A percentile compares a stretch with the other conserved stretches of the same genome.
Conservation (phyloP, 225 moss, liverwort and hornwort species). For the Thuidium tamariscinum region DNA sequence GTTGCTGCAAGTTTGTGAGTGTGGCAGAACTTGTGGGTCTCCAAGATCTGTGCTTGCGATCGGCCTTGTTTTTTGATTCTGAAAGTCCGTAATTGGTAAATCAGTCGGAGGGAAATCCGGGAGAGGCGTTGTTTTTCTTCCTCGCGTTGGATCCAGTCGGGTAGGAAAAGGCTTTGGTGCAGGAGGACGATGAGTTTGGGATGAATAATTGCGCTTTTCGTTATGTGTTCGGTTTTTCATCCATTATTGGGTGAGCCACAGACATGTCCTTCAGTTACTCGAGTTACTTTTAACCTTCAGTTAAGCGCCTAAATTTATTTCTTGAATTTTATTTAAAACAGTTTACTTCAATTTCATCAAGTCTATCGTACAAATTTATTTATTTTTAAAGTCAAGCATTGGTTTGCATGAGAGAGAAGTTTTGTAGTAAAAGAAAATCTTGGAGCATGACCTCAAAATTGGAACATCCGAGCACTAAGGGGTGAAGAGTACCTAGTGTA, state of each 20-base stretch:
- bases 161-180: background rate
- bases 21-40: background rate
- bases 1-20: background rate
- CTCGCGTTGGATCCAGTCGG: background rate
- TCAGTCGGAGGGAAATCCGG: background rate
- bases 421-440: background rate
- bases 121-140: background rate
- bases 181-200: background rate
- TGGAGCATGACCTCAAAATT: accelerated
- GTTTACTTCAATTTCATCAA: background rate
- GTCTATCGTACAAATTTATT: background rate
- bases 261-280: too few species aligned
- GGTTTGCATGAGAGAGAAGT: background rate
- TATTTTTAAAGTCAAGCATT: background rate
- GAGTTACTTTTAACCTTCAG: background rate
- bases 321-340: too few species aligned
- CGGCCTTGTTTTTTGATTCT: background rate
- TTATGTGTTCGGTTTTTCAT: background rate
- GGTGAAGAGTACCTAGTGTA: accelerated
- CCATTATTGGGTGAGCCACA: too few species aligned
- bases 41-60: background rate
- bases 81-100: background rate
- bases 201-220: background rate
- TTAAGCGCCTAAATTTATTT: background rate
- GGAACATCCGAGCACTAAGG: accelerated